Conservation (phyloP, 345 rosid genomes). For the Rhodomyrtus tomentosa region DNA sequence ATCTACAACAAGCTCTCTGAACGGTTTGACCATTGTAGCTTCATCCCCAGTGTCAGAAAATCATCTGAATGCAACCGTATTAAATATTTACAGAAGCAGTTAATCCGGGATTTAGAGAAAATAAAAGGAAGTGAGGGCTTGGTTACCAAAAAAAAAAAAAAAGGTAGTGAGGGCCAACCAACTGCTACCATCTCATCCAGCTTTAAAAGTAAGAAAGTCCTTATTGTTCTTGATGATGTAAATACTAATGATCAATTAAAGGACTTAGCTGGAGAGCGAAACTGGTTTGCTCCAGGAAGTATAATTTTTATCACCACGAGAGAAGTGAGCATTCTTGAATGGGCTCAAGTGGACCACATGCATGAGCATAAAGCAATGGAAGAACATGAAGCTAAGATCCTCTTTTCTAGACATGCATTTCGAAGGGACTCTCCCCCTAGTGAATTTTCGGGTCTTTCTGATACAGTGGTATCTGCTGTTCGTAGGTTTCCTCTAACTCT, state of each 20-base stretch:
- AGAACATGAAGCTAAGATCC: too few species aligned
- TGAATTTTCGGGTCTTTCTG: too few species aligned
- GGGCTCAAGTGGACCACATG: not conserved
- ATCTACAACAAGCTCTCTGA: not conserved
- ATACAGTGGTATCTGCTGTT: not conserved
- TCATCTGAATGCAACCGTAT: not conserved
- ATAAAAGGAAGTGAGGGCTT: too few species aligned
- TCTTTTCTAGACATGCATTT: too few species aligned
- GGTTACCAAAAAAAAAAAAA: too few species aligned
- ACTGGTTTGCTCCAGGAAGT: not conserved
- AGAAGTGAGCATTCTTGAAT: not conserved
- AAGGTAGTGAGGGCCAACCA: too few species aligned
- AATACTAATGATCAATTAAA: not conserved
- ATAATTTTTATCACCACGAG: not conserved
- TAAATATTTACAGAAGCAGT: not conserved
- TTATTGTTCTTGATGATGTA: not conserved
- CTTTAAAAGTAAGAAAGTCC: not conserved
- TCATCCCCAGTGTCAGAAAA: accelerated
- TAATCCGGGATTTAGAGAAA: too few species aligned
- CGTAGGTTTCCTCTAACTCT: not conserved
- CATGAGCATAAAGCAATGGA: not conserved
- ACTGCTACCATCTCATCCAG: too few species aligned
- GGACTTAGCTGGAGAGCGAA: not conserved
- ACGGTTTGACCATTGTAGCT: not conserved
- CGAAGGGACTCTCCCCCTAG: not conserved